Conservation (phyloP, 2,329 filamentous ascomycete genomes). For the Cyclaneusma minus region DNA sequence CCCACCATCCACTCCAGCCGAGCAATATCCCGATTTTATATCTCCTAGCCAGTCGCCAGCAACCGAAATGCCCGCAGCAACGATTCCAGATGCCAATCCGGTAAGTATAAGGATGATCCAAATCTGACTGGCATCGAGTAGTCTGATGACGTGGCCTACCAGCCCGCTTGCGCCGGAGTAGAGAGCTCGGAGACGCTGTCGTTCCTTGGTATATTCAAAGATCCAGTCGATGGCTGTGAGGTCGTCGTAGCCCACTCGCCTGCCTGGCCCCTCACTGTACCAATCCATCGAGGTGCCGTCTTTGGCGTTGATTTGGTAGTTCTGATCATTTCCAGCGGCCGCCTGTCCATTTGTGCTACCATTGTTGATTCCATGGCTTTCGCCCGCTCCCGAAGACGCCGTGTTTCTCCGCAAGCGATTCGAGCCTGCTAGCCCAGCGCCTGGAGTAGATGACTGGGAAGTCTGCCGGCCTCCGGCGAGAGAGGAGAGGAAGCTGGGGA, state of each 20-base stretch:
- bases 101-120: constrained; percentile 83
- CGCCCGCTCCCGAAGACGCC: too few relatives aligned
- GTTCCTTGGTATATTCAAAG: constrained; percentile 94
- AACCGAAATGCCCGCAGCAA: constrained; percentile 83
- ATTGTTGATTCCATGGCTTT: too few relatives aligned
- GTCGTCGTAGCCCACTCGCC: constrained; percentile 88
- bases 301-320: constrained; percentile 21
- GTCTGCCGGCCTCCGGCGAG: constrained; percentile 10
- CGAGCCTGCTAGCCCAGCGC: constrained; percentile 9
- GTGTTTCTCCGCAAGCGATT: constrained; percentile 5
- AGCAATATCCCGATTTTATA: constrained; percentile 80
- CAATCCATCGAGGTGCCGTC: constrained; percentile 51
- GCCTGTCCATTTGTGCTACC: too few relatives aligned
- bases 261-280: constrained; percentile 78
- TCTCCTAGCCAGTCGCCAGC: constrained; percentile 88
- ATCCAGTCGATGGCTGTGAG: constrained; percentile 99
- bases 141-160: constrained; percentile 53
- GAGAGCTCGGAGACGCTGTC: constrained; percentile 69
- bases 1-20: constrained; percentile 59
- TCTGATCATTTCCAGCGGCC: too few relatives aligned
- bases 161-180: constrained; percentile 54
- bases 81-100: constrained; percentile 65
- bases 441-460: constrained; percentile 11
- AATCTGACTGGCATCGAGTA: constrained; percentile 76
- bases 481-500: constrained; percentile 13